phyloP scores from a whole-genome alignment of 768 basidiomycete species.

The Chalciporus piperatus region DNA sequence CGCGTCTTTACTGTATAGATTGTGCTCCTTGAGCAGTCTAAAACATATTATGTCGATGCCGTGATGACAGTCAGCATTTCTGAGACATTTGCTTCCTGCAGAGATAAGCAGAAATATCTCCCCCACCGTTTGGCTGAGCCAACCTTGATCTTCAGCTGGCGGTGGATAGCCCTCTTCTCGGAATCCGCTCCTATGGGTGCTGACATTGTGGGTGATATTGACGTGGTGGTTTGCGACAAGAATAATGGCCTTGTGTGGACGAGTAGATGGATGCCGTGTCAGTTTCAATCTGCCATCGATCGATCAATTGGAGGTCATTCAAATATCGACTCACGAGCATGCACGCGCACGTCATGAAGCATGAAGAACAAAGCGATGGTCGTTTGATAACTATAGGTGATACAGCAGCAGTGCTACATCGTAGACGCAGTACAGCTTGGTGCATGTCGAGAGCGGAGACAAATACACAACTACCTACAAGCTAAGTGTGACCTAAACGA shows the following conservation, averaged over 20 bases:
- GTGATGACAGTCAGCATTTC: conserved; percentile 13
- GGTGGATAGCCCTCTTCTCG: conserved; percentile 39
- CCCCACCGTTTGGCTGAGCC: conserved; percentile 63
- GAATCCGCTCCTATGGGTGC: conserved; percentile 9
- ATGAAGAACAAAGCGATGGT: conserved; percentile 9
- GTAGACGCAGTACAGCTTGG: conserved; percentile 28
- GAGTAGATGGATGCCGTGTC: background rate
- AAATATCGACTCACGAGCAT: background rate
- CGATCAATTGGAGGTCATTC: conserved; percentile 12
- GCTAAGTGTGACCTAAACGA: conserved; percentile 21
- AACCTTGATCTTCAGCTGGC: conserved; percentile 77
- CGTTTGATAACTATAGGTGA: conserved; percentile 29
- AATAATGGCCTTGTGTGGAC: too few species aligned
- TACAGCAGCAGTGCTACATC: conserved; percentile 31
- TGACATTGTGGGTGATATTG: conserved; percentile 14
- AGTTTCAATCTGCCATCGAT: background rate
- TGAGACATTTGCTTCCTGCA: background rate
- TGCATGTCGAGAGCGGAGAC: conserved; percentile 28
- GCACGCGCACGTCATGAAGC: too few species aligned
- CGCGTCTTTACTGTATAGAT: conserved; percentile 63
- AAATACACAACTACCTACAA: conserved; percentile 35
- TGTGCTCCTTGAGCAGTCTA: conserved; percentile 69
- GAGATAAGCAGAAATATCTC: conserved; percentile 15
- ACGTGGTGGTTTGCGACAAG: conserved; percentile 11
- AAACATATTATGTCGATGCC: conserved; percentile 5